Percentiles rank a stretch among this genome's conserved stretches.
Evolutionary conservation across 2,329 filamentous ascomycete genomes (phyloP).

Genomic region (Ilyonectria sp.): DNA sequence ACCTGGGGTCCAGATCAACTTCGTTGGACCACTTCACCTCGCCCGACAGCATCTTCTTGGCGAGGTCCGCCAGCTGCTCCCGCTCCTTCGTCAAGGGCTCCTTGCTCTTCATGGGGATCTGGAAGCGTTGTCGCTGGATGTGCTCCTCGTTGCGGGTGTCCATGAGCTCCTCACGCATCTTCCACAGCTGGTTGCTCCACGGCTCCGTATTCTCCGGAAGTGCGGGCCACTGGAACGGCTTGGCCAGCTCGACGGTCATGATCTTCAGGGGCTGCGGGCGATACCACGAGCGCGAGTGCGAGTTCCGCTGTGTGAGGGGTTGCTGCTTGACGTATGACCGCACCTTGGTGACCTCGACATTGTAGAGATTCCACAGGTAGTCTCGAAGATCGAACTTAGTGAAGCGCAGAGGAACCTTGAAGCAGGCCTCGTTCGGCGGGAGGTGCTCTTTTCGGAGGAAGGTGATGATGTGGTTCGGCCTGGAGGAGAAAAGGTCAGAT

Average conservation of each 20-base stretch:
- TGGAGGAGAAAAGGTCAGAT: constrained; percentile 55
- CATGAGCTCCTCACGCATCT: constrained; percentile 65
- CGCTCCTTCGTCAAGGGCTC: constrained; percentile 59
- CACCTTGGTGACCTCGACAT: constrained; percentile 79
- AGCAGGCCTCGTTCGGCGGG: constrained; percentile 86
- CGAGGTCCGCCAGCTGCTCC: constrained; percentile 72
- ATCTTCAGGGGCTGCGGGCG: constrained; percentile 84
- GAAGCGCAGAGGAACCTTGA: constrained; percentile 91
- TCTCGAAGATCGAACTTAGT: constrained; percentile 97
- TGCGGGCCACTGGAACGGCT: constrained; percentile 91
- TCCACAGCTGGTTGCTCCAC: constrained; percentile 76
- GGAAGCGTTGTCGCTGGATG: constrained; percentile 50
- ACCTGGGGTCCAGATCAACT: constrained; percentile 63
- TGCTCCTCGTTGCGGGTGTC: constrained; percentile 57
- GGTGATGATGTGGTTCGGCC: constrained; percentile 85
- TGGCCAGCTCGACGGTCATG: constrained; percentile 92
- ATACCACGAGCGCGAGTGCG: constrained; percentile 71
- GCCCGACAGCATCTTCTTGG: constrained; percentile 73
- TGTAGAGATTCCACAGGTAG: constrained; percentile 91
- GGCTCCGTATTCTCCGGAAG: constrained; percentile 72
- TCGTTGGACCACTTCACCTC: constrained; percentile 73
- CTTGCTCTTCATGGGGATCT: constrained; percentile 59
- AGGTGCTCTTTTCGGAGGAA: constrained; percentile 81
- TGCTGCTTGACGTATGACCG: constrained; percentile 83
- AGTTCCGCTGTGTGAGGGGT: constrained; percentile 67